A percentile compares a stretch with the other conserved stretches of the same genome.
Evolutionary conservation across 176 grass and related monocot species (phyloP).

Genomic region (Rhynchospora breviuscula): DNA sequence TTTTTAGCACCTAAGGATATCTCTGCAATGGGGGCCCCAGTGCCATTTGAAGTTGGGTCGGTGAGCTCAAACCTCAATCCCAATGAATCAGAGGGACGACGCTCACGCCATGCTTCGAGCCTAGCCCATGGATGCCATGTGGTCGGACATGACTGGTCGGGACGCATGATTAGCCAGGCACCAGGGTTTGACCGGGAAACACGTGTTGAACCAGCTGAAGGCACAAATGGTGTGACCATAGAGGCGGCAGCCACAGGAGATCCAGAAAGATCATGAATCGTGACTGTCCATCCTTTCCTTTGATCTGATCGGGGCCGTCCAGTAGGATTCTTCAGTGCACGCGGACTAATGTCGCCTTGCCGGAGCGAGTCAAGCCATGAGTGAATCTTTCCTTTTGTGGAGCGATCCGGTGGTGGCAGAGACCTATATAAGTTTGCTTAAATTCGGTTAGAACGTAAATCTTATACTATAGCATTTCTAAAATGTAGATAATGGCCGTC

Average conservation of each 20-base stretch:
- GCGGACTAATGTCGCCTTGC: slow-evolving; percentile 34
- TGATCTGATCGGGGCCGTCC: slow-evolving; percentile 34
- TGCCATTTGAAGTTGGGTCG: slow-evolving; percentile 47
- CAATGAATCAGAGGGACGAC: slow-evolving; percentile 66
- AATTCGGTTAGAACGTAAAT: not conserved
- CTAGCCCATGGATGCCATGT: slow-evolving; percentile 98
- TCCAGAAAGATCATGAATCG: slow-evolving; percentile 93
- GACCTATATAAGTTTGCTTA: not conserved
- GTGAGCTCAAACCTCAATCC: slow-evolving; percentile 82
- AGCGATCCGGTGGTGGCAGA: slow-evolving; percentile 4
- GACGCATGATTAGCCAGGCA: slow-evolving; percentile 81
- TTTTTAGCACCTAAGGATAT: slow-evolving; percentile 56
- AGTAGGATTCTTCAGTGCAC: not conserved
- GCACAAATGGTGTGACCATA: slow-evolving; percentile 92
- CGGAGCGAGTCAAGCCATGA: slow-evolving; percentile 51
- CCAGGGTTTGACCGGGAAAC: slow-evolving; percentile 90
- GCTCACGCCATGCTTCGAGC: slow-evolving; percentile 91
- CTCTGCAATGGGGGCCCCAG: slow-evolving; percentile 56
- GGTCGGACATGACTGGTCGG: slow-evolving; percentile 40
- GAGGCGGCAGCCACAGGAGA: slow-evolving; percentile 83
- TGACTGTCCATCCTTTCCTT: slow-evolving; percentile 95
- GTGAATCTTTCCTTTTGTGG: slow-evolving; percentile 24
- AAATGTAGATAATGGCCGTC: not conserved
- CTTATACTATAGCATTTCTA: not conserved
- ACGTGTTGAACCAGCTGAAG: slow-evolving; percentile 78